phyloP scores from a whole-genome alignment of 331 rosid genomes.

The Phaseolus coccineus region DNA sequence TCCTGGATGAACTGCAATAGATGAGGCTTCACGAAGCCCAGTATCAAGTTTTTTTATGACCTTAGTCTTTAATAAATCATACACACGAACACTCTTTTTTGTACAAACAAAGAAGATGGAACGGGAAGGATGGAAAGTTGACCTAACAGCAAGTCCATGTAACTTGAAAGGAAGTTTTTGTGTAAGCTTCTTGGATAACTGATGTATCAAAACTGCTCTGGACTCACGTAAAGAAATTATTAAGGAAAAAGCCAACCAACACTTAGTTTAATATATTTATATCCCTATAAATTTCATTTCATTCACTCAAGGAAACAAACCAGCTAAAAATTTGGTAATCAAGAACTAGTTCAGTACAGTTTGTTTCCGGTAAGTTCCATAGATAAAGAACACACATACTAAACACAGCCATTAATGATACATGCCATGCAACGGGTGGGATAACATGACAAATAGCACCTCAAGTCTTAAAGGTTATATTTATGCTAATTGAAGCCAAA shows the following conservation, averaged over 20 bases:
- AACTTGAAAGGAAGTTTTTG: constrained; percentile 83
- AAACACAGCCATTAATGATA: not conserved
- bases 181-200: constrained; percentile 77
- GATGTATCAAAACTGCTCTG: constrained; percentile 80
- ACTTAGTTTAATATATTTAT: not conserved
- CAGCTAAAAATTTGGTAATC: constrained; percentile 6
- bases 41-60: constrained; percentile 78
- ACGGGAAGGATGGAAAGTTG: constrained; percentile 85
- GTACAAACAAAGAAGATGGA: constrained; percentile 82
- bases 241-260: constrained; percentile 51
- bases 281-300: constrained; percentile 8
- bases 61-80: constrained; percentile 73
- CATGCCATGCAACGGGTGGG: constrained; percentile 4
- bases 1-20: constrained; percentile 94
- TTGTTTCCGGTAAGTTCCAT: constrained; percentile 5
- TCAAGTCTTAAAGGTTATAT: constrained; percentile 9
- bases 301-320: constrained; percentile 6
- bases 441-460: constrained; percentile 22
- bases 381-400: not conserved
- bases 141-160: constrained; percentile 81
- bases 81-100: constrained; percentile 75
- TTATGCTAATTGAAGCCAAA: constrained; percentile 32
- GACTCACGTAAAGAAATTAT: constrained; percentile 81
- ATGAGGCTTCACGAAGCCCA: constrained; percentile 88
- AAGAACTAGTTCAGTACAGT: not conserved